These are phyloP conservation scores for Eutrema yunnanense DNA, from an alignment of 345 rosid species.

Conservation along the genomic window DNA sequence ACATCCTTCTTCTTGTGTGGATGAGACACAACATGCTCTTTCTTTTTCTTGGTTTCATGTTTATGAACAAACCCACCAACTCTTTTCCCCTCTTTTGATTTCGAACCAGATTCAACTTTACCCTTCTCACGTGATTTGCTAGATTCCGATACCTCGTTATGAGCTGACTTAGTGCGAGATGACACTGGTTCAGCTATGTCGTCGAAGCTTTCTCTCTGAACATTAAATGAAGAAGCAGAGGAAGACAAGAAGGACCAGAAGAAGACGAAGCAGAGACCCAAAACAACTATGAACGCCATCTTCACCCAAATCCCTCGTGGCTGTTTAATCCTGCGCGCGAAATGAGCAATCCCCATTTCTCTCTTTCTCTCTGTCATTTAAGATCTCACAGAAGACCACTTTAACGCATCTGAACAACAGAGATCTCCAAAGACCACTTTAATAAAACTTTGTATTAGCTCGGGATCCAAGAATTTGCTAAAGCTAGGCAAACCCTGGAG, in stretches of 20 bases:
- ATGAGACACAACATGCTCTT: slow-evolving; percentile 30
- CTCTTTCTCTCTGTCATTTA: slow-evolving; percentile 25
- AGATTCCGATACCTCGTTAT: slow-evolving; percentile 24
- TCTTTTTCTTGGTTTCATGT: slow-evolving; percentile 46
- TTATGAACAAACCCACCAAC: slow-evolving; percentile 40
- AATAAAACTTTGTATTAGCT: slow-evolving; percentile 1
- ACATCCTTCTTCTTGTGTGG: slow-evolving; percentile 34
- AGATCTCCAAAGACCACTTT: slow-evolving; percentile 14
- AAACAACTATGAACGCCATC: slow-evolving; percentile 57
- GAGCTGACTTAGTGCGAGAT: slow-evolving; percentile 32
- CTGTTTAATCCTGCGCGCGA: slow-evolving; percentile 68
- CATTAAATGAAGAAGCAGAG: slow-evolving; percentile 54
- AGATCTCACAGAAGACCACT: not conserved
- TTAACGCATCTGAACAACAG: slow-evolving; percentile 14
- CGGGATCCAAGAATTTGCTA: not conserved
- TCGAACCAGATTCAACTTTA: slow-evolving; percentile 35
- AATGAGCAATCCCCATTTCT: slow-evolving; percentile 57
- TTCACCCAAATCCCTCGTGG: slow-evolving; percentile 69
- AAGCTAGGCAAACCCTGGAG: slow-evolving; percentile 4
- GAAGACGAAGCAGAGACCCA: slow-evolving; percentile 82
- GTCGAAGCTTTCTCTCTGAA: slow-evolving; percentile 71
- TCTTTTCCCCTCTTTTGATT: slow-evolving; percentile 34
- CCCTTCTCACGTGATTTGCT: slow-evolving; percentile 24
- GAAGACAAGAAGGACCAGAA: slow-evolving; percentile 74
- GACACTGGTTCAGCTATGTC: slow-evolving; percentile 81